phyloP scores from a whole-genome alignment of 805 yeast genomes.

The Scheffersomyces lignosus region DNA sequence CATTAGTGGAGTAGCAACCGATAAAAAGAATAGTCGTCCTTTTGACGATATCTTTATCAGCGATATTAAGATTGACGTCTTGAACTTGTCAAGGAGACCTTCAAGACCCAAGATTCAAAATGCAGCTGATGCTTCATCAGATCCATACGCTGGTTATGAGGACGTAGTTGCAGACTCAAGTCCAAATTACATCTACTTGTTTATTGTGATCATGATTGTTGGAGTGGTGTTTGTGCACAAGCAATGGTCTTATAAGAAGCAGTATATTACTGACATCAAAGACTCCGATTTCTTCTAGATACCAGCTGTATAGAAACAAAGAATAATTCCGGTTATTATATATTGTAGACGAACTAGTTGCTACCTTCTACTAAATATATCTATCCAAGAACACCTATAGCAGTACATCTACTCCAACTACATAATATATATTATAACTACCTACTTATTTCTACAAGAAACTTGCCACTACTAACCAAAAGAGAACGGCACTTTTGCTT shows the following conservation, averaged over 20 bases:
- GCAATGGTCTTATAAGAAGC: conserved; percentile 20
- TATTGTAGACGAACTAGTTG: no score
- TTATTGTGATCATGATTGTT: conserved; percentile 9
- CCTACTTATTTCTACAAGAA: no score
- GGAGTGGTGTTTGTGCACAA: conserved; percentile 11
- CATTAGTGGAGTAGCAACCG: conserved; percentile 9
- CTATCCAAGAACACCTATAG: no score
- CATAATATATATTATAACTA: no score
- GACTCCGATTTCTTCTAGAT: conserved; percentile 19
- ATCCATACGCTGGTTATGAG: background rate
- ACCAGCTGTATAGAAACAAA: background rate
- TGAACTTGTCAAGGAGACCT: conserved; percentile 3
- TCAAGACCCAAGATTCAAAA: background rate
- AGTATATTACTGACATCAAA: conserved; percentile 24
- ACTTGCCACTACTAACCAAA: no score
- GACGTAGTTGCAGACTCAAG: conserved; percentile 8
- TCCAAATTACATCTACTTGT: conserved; percentile 10
- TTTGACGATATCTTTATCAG: conserved; percentile 15
- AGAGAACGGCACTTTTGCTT: no score
- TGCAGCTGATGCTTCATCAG: no score
- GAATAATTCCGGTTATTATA: no score
- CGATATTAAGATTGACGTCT: conserved; percentile 4
- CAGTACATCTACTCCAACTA: no score
- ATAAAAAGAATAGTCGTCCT: conserved; percentile 11
- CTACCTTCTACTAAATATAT: no score